Percentiles rank a stretch among this genome's conserved stretches.
Evolutionary conservation across 1,284 basidiomycete genomes (phyloP).

Genomic region (Schizopora paradoxa): DNA sequence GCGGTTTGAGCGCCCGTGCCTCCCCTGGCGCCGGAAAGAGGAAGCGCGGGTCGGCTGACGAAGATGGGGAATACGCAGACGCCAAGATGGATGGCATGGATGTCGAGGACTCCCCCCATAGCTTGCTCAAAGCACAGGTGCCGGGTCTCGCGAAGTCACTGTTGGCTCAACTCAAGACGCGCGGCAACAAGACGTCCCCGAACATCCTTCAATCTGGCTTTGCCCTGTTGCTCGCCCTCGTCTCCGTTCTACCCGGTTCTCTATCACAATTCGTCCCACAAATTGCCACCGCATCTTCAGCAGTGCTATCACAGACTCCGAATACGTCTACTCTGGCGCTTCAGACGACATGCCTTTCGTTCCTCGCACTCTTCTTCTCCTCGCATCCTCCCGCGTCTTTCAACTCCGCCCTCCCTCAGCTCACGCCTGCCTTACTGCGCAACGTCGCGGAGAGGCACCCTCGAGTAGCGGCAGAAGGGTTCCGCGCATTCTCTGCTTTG

Average conservation of each 20-base stretch:
- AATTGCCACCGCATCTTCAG: slow-evolving; percentile 58
- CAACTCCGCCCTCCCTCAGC: slow-evolving; percentile 49
- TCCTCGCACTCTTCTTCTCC: slow-evolving; percentile 80
- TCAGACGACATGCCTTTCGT: slow-evolving; percentile 77
- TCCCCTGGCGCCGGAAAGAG: slow-evolving; percentile 58
- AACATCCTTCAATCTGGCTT: slow-evolving; percentile 83
- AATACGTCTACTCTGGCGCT: slow-evolving; percentile 68
- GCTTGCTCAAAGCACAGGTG: slow-evolving; percentile 66
- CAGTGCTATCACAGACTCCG: slow-evolving; percentile 56
- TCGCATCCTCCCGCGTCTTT: slow-evolving; percentile 73
- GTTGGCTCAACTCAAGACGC: slow-evolving; percentile 75
- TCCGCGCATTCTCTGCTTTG: slow-evolving; percentile 72
- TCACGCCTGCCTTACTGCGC: slow-evolving; percentile 68
- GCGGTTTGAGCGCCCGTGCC: slow-evolving; percentile 50
- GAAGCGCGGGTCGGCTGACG: slow-evolving; percentile 43
- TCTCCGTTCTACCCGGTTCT: slow-evolving; percentile 79
- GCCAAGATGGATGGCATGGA: slow-evolving; percentile 72
- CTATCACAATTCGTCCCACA: slow-evolving; percentile 66
- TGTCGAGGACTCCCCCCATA: slow-evolving; percentile 47
- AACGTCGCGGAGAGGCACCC: slow-evolving; percentile 58
- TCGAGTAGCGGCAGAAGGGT: slow-evolving; percentile 75
- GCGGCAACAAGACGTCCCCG: slow-evolving; percentile 64
- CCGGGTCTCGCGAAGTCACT: slow-evolving; percentile 77
- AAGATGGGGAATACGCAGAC: slow-evolving; percentile 33
- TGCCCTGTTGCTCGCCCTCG: slow-evolving; percentile 68